Conservation (phyloP, 2,329 filamentous ascomycete genomes). For the Alternaria sp. region DNA sequence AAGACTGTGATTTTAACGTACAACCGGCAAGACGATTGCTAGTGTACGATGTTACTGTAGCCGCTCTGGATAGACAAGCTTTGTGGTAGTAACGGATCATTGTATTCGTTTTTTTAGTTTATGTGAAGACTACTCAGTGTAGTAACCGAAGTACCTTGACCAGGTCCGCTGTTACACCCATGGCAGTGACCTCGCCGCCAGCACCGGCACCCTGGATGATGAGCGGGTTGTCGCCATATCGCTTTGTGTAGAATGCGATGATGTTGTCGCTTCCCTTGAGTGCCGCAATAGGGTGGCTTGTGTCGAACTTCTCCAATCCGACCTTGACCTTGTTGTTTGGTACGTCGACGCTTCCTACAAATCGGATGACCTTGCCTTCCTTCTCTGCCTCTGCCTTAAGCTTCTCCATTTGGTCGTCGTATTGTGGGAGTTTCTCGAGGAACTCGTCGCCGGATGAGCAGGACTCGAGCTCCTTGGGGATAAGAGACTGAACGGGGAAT, state of each 20-base stretch:
- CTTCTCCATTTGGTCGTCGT: conserved; percentile 88
- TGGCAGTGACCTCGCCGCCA: conserved; percentile 93
- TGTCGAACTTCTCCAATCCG: conserved; percentile 82
- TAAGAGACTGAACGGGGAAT: conserved; percentile 93
- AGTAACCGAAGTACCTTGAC: conserved; percentile 84
- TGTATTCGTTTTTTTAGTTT: background rate
- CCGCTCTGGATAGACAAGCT: background rate
- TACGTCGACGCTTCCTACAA: conserved; percentile 92
- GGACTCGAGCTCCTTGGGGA: conserved; percentile 83
- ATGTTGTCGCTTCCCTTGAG: conserved; percentile 99
- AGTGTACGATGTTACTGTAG: background rate
- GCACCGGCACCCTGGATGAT: conserved; percentile 95
- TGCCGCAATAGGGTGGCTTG: conserved; percentile 87
- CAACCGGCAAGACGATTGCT: background rate
- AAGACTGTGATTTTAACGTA: background rate
- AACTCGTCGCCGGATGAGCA: conserved; percentile 83
- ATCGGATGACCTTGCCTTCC: conserved; percentile 90
- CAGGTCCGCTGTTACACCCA: conserved; percentile 94
- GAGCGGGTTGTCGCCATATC: conserved; percentile 88
- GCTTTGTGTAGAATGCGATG: conserved; percentile 96
- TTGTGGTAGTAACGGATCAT: background rate
- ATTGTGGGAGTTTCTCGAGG: conserved; percentile 77
- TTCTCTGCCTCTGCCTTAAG: conserved; percentile 84
- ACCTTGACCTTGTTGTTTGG: conserved; percentile 84
- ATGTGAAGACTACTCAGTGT: conserved; percentile 45